Evolutionary conservation across 306 rosid genomes (phyloP).

Genomic region (Cucumis cinereus): DNA sequence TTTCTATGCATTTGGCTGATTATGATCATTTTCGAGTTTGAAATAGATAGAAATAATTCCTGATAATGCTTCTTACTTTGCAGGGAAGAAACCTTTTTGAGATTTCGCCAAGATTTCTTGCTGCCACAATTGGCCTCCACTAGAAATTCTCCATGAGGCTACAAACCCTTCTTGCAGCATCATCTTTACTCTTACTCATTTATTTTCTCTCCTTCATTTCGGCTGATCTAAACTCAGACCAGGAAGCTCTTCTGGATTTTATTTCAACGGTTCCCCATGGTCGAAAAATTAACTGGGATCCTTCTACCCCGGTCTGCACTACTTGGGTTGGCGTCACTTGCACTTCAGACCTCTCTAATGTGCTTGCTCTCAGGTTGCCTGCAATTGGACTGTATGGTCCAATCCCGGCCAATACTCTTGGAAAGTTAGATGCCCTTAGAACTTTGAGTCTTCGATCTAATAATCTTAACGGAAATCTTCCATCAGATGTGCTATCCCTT

Average conservation of each 20-base stretch:
- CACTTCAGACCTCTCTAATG: constrained; percentile 31
- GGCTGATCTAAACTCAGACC: constrained; percentile 60
- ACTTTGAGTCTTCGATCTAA: constrained; percentile 73
- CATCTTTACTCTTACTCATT: constrained; percentile 22
- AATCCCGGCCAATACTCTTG: constrained; percentile 51
- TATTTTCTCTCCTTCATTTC: constrained; percentile 15
- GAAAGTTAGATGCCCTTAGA: constrained; percentile 44
- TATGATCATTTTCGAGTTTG: not conserved
- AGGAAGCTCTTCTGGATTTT: constrained; percentile 71
- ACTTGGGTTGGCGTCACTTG: constrained; percentile 77
- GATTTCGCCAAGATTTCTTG: constrained; percentile 7
- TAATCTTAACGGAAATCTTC: constrained; percentile 49
- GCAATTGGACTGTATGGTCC: constrained; percentile 55
- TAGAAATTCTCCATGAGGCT: constrained; percentile 36
- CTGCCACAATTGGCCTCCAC: constrained; percentile 12
- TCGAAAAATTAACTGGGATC: constrained; percentile 50
- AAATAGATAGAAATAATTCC: not conserved
- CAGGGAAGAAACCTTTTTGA: constrained; percentile 34
- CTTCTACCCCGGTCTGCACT: constrained; percentile 41
- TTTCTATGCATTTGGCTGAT: not conserved
- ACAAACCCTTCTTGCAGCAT: constrained; percentile 10
- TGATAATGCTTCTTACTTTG: constrained; percentile 13
- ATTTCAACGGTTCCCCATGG: constrained; percentile 58
- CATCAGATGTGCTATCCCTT: constrained; percentile 50
- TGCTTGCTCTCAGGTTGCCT: constrained; percentile 51